Conservation (phyloP, 164 flowering plant genomes). For the Vitis amurensis region DNA sequence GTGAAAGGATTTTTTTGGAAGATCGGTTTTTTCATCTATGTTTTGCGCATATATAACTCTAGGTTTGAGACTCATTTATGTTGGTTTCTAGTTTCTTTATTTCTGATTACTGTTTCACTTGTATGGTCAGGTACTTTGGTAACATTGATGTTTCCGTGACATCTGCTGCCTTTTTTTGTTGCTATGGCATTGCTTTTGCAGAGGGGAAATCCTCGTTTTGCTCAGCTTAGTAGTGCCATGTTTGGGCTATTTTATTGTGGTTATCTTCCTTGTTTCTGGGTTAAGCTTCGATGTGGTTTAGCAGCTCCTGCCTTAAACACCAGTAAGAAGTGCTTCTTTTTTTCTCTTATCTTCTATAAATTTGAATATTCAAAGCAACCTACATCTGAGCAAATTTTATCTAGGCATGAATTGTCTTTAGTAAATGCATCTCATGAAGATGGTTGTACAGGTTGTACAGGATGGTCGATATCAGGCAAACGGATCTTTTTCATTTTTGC, state of each 20-base stretch:
- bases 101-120: slow-evolving; percentile 12
- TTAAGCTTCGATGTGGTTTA: slow-evolving; percentile 89
- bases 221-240: slow-evolving; percentile 91
- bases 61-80: neutral
- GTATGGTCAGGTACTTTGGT: slow-evolving; percentile 70
- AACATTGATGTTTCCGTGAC: slow-evolving; percentile 85
- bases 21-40: neutral
- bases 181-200: slow-evolving; percentile 87
- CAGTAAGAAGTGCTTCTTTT: slow-evolving; percentile 38
- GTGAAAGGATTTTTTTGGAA: no score
- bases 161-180: slow-evolving; percentile 81
- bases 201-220: slow-evolving; percentile 89
- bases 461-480: no score
- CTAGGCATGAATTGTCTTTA: no score
- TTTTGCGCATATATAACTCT: neutral
- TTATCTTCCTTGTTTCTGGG: slow-evolving; percentile 98
- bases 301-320: slow-evolving; percentile 86
- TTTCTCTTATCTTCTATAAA: neutral
- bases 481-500: no score
- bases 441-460: no score
- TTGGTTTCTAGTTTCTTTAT: slow-evolving; percentile 2
- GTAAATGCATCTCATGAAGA: no score
- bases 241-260: slow-evolving; percentile 96
- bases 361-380: no score
- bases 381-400: no score